Conservation (phyloP, 2,329 filamentous ascomycete species). For the Xylariaceae sp. region DNA sequence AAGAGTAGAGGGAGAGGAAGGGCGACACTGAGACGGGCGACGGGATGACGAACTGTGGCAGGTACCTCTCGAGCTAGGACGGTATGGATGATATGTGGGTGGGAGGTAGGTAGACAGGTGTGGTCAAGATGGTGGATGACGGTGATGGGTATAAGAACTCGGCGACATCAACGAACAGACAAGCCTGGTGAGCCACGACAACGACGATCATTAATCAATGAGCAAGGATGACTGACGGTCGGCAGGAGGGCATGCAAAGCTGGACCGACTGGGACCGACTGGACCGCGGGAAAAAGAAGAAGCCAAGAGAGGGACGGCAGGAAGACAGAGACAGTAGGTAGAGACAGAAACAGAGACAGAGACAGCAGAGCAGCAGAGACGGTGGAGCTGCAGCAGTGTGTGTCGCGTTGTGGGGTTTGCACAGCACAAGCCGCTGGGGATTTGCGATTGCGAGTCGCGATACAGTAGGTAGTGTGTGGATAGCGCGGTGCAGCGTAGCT, state of each 20-base stretch:
- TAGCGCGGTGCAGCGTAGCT: neutral
- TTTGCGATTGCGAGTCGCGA: conserved; percentile 15
- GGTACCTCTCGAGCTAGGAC: no score
- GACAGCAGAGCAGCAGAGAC: conserved; percentile 8
- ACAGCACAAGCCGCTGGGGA: conserved; percentile 15
- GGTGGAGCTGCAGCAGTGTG: conserved; percentile 15
- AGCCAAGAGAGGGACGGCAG: neutral
- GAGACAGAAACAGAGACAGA: conserved; percentile 2
- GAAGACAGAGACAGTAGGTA: neutral
- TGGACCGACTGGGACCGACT: neutral
- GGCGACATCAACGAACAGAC: conserved; percentile 9
- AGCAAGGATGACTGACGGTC: no score
- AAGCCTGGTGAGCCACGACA: neutral
- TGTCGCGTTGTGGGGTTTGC: conserved; percentile 19
- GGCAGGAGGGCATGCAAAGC: no score
- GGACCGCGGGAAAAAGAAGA: neutral
- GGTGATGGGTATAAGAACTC: conserved; percentile 8
- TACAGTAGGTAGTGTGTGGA: conserved; percentile 4
- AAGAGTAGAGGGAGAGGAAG: neutral
- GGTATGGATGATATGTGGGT: no score
- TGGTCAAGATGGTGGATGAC: neutral
- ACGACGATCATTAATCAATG: no score
- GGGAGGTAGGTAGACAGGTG: no score
- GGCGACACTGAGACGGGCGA: neutral
- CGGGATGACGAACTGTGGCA: neutral